phyloP scores from a whole-genome alignment of 306 rosid species.

The Vicia villosa region DNA sequence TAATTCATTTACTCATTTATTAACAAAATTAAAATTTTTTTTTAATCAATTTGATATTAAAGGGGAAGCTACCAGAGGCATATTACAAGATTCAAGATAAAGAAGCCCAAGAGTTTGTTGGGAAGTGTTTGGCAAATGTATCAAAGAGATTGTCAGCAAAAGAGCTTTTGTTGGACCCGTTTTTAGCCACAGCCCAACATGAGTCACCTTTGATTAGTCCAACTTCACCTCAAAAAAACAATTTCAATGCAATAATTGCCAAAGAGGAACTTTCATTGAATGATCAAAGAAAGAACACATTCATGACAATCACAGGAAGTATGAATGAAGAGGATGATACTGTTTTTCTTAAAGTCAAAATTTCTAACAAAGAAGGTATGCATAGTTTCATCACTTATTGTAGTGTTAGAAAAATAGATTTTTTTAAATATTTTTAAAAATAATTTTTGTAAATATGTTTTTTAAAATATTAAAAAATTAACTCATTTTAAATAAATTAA shows the following conservation, averaged over 20 bases:
- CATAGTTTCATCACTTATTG: neutral
- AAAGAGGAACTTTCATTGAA: constrained; percentile 26
- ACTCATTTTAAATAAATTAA: no score
- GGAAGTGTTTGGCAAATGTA: constrained; percentile 70
- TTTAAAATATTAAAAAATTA: no score
- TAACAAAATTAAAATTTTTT: neutral
- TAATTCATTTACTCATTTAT: neutral
- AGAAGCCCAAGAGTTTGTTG: constrained; percentile 73
- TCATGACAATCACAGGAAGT: constrained; percentile 78
- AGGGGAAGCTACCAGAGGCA: constrained; percentile 87
- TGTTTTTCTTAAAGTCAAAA: constrained; percentile 69
- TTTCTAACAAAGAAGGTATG: constrained; percentile 59
- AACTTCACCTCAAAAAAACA: constrained; percentile 1
- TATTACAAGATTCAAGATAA: constrained; percentile 60
- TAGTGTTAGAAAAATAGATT: no score
- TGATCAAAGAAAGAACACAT: constrained; percentile 46
- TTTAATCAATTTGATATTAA: neutral
- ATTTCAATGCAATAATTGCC: constrained; percentile 8
- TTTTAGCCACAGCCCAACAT: constrained; percentile 55
- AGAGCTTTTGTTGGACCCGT: constrained; percentile 81
- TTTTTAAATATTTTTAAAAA: no score
- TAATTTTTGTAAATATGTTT: no score
- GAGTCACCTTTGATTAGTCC: constrained; percentile 37
- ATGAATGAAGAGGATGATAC: constrained; percentile 66
- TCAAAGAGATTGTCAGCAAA: constrained; percentile 69